Evolutionary conservation across 768 basidiomycete species (phyloP), one percentile per base, ranked within the genome.

Genomic region (Leccinellum rugosiceps): DNA sequence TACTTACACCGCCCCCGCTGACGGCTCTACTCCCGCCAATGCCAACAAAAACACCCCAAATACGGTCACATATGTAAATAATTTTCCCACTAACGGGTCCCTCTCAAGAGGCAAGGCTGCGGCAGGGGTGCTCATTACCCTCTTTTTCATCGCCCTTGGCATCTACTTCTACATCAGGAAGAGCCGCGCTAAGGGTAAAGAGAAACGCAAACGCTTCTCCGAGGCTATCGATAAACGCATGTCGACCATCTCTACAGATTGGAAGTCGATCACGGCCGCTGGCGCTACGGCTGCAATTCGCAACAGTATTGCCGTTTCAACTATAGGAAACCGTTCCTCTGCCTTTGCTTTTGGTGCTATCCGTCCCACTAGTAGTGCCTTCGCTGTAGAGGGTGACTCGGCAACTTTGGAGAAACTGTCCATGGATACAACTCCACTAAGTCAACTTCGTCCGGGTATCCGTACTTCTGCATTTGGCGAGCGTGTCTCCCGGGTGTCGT

Each of bases 181-280:
- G 56, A 80, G 71, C 51, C 83, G 90, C 57, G 64, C 71, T 30
- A 79, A 72, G 59, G 76, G 77, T 50, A 74, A 73, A 55, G 76
- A 80, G 28, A 78, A 87, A 68, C 77, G 81, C 65, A 79, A 75
- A 69, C 77, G 77, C 21, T 93, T 83, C 78, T 83, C 80, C 41
- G 79, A 85, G 68, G 80, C 77, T 10, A 71, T 93, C 69, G 90
- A 93, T 75, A 84, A 83, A 70, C 87, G 90, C 70, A 92, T 93
- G 90, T 87, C 84, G 2, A 88, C 86, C 50, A 89, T 92, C 62
- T 86, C 84, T 6, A 74, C 79, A 19, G 87, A 91, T 65, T 92
- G 90, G 90, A 87, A 86, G 69, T 78, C 80, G 45, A 84, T 91
- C 63, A 82, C 86, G 8, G 75, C 77, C 6, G 85, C 82, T 4